Evolutionary conservation across 805 yeast genomes (phyloP), one percentile per base, ranked within the genome.

Genomic region (Zygotorulaspora sp.): DNA sequence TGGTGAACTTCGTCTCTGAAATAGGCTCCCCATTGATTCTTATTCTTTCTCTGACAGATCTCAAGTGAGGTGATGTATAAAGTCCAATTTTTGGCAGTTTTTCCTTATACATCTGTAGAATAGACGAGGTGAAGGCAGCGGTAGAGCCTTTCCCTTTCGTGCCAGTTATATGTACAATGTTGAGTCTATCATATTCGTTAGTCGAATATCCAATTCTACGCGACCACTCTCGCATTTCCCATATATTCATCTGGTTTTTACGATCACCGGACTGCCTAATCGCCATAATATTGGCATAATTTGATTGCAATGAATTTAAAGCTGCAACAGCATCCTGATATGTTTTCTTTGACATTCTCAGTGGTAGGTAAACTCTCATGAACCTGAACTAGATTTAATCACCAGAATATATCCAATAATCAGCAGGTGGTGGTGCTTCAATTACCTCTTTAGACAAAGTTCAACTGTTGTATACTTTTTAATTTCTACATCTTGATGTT

Each of bases 141-240:
- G 97, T 90, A 0, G 97, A 88, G 1, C 99, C 99, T 65, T 92
- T 92, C 10, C 99, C 99, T 60, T 92, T 92, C 1, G 99, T 92
- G 14, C 99, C 99, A 0, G 99, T 89, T 24, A 94, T 82, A 56
- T 92, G 99, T 28, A 92, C 73, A 2, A 88, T 72, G 50, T 89
- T 89, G 50, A 92, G 61, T 43, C 63, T 71, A 63, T 89, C 77
- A 56, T 86, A 78, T 45, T 84, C 95, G 3, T 65, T 50, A 1
- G 84, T 78, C 21, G 62, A 51, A 50, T 82, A 81, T 0, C 90
- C 94, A 8, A 78, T 70, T 44, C 90, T 66, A 37, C 83, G 66
- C 4, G 78, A 67, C 87, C 88, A 84, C 54, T 83, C 92, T 20
- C 72, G 61, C 83, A 92, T 92, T 58, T 92, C 97, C 15, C 83